These are phyloP conservation scores for Fusarium sp. DNA, from an alignment of 2,329 filamentous ascomycete species.

Conservation along the genomic window DNA sequence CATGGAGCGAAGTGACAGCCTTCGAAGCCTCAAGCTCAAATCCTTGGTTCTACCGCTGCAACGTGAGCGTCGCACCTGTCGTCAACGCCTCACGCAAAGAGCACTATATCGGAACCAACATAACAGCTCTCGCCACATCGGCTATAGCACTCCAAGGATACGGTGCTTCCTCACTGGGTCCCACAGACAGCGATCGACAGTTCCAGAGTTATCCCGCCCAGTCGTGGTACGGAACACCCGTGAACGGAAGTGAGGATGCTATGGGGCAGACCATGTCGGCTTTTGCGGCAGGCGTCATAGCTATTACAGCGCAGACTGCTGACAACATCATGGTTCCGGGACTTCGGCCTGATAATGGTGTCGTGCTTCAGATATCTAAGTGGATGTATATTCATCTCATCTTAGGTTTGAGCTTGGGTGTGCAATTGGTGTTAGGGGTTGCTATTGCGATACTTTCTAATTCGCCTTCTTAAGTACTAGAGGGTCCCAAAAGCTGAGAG, in stretches of 20 bases:
- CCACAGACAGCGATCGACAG: slow-evolving; percentile 29
- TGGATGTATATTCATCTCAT: slow-evolving; percentile 52
- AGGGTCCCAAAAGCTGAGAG: neutral
- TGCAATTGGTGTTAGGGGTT: slow-evolving; percentile 50
- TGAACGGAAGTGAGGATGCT: slow-evolving; percentile 46
- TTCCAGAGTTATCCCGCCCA: slow-evolving; percentile 59
- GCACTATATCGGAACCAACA: slow-evolving; percentile 36
- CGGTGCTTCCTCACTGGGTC: slow-evolving; percentile 35
- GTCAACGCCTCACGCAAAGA: slow-evolving; percentile 31
- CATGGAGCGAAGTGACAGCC: slow-evolving; percentile 41
- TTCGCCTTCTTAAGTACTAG: neutral
- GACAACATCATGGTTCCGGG: slow-evolving; percentile 46
- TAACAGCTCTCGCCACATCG: slow-evolving; percentile 37
- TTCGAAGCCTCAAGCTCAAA: slow-evolving; percentile 38
- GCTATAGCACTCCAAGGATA: slow-evolving; percentile 46
- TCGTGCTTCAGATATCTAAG: slow-evolving; percentile 50
- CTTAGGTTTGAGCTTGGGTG: slow-evolving; percentile 49
- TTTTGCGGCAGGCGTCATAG: slow-evolving; percentile 56
- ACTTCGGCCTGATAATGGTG: slow-evolving; percentile 50
- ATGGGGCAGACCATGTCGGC: slow-evolving; percentile 56
- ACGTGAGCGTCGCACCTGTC: slow-evolving; percentile 37
- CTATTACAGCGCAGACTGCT: slow-evolving; percentile 52
- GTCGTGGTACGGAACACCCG: slow-evolving; percentile 54
- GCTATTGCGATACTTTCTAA: slow-evolving; percentile 32
- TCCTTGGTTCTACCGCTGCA: slow-evolving; percentile 46